Percentiles rank a stretch among this genome's conserved stretches.
Evolutionary conservation across 108 stramenopile species (phyloP).

Genomic region (Stephanodiscus minutulus): DNA sequence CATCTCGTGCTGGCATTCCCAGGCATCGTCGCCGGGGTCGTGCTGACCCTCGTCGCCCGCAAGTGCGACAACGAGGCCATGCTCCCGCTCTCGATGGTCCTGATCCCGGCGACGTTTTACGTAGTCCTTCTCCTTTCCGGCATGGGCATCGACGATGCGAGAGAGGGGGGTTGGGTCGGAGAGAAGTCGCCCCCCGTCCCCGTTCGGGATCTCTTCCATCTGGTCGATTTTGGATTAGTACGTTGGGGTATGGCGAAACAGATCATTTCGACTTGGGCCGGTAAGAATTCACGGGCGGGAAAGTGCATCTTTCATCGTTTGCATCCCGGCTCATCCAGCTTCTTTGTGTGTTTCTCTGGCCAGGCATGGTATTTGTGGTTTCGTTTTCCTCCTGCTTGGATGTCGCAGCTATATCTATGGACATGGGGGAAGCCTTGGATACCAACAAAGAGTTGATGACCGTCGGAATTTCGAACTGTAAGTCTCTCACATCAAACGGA

Average conservation of each 20-base stretch:
- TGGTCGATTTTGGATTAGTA: conserved; percentile 72
- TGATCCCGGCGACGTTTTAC: conserved; percentile 88
- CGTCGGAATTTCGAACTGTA: conserved; percentile 90
- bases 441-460: conserved; percentile 91
- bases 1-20: conserved; percentile 75
- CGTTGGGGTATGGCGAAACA: conserved; percentile 73
- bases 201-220: conserved; percentile 60
- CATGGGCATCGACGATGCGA: conserved; percentile 60
- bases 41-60: conserved; percentile 66
- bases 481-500: conserved; percentile 17
- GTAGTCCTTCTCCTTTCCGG: conserved; percentile 51
- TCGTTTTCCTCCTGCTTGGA: conserved; percentile 95
- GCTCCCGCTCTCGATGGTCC: conserved; percentile 84
- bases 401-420: conserved; percentile 90
- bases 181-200: conserved; percentile 72
- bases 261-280: conserved; percentile 82
- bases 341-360: background rate
- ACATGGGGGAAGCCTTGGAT: conserved; percentile 92
- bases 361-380: conserved; percentile 96
- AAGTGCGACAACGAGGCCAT: conserved; percentile 59
- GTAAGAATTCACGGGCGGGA: conserved; percentile 6
- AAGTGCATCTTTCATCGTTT: background rate
- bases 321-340: background rate
- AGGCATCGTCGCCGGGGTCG: conserved; percentile 77
- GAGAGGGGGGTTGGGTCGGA: conserved; percentile 85